Evolutionary conservation across 2,329 filamentous ascomycete genomes (phyloP), one percentile per base, ranked within the genome.

Genomic region (Clonostachys chloroleuca): DNA sequence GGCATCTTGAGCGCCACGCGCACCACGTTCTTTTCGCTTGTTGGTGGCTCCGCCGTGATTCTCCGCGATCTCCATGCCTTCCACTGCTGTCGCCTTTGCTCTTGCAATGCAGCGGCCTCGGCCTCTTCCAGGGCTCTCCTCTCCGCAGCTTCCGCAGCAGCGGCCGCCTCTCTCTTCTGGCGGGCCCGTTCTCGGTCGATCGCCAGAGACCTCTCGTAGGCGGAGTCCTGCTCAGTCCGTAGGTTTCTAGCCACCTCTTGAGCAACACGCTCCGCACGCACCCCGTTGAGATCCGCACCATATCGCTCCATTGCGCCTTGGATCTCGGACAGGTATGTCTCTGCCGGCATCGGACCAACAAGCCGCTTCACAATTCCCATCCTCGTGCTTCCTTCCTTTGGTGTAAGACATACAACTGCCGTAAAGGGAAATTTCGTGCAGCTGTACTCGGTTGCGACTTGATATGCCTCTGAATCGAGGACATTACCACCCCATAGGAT

Each of bases 341-440:
- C 65, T 0, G 89, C 70, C 0, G 87, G 75, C 45, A 86, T 83
- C 3, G 85, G 82, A 0, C 94, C 92, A 0, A 81, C 77, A 7
- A 95, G 77, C 30, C 91, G 83, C 56, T 89, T 84, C 47, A 96
- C 80, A 14, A 95, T 87, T 36, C 90, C 91, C 92, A 99, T 97
- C 14, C 90, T 83, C 2, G 89, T 90, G 52, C 85, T 84, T 3
- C 88, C 87, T 51, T 92, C 84, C 54, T 86, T 86, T 0, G 92
- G 91, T 0, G 92, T 96, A 53, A 96, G 86, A 48, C 90, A 92
- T 30, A 96, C 84, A 4, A 96, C 68, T 13, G 86, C 89, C 1
- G 87, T 84, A 62, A 95, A 97, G 10, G 94, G 94, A 59, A 94
- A 96, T 62, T 95, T 95, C 49, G 89, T 95, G 65, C 89, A 94